Evolutionary conservation across 176 grass and related monocot species (phyloP).

Genomic region (Ananas comosus): DNA sequence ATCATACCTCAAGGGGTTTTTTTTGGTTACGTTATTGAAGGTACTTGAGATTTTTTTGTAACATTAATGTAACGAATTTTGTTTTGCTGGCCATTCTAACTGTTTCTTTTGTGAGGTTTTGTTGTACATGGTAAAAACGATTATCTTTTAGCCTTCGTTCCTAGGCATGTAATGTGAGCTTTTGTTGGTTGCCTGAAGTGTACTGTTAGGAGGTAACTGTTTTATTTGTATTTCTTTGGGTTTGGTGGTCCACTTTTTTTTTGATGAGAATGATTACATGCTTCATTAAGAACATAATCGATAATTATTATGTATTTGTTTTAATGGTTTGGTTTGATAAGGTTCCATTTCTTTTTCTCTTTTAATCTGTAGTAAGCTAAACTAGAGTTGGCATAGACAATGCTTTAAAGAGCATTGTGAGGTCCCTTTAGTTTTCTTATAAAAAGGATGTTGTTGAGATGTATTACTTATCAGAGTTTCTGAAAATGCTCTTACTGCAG

Average conservation of each 20-base stretch:
- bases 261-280: background rate
- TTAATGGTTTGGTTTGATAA: too few relatives aligned
- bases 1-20: background rate
- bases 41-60: constrained; percentile 5
- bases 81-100: background rate
- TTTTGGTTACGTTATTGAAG: background rate
- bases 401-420: too few relatives aligned
- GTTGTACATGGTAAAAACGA: background rate
- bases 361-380: too few relatives aligned
- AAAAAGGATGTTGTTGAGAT: too few relatives aligned
- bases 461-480: too few relatives aligned
- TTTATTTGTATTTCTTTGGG: background rate
- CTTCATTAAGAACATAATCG: too few relatives aligned
- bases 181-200: background rate
- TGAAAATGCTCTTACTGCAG: too few relatives aligned
- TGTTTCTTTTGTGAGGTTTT: background rate
- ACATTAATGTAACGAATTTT: constrained; percentile 5
- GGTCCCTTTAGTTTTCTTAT: too few relatives aligned
- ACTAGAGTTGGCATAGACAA: too few relatives aligned
- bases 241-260: background rate
- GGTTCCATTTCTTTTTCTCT: too few relatives aligned
- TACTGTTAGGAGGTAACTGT: background rate
- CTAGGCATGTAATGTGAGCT: background rate
- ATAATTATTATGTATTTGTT: too few relatives aligned
- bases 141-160: background rate